Conservation (phyloP, 164 flowering plant genomes). For the Umbilicus rupestris region DNA sequence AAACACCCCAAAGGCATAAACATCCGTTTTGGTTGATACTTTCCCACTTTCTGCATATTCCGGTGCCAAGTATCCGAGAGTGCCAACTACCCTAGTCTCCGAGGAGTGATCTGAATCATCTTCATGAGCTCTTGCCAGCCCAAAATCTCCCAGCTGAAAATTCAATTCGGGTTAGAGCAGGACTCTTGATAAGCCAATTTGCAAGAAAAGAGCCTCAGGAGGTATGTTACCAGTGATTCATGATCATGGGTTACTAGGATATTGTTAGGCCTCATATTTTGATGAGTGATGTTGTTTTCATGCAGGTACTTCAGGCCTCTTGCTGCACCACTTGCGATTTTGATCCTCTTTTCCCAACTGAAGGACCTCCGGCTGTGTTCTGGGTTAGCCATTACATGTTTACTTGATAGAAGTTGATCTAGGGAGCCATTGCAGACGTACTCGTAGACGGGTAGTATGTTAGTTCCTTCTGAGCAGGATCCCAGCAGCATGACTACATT, state of each 20-base stretch:
- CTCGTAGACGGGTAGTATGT: conserved; percentile 50
- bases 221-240: conserved; percentile 41
- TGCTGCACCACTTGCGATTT: conserved; percentile 55
- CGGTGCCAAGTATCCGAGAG: conserved; percentile 67
- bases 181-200: background rate
- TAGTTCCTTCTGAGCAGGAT: conserved; percentile 44
- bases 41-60: conserved; percentile 68
- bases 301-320: conserved; percentile 53
- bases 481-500: conserved; percentile 58
- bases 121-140: conserved; percentile 49
- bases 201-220: background rate
- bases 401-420: conserved; percentile 47
- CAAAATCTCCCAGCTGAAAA: conserved; percentile 67
- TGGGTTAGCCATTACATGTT: conserved; percentile 16
- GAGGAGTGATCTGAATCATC: conserved; percentile 30
- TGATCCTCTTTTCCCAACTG: conserved; percentile 50
- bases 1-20: conserved; percentile 64
- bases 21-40: conserved; percentile 59
- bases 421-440: conserved; percentile 54
- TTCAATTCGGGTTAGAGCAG: background rate
- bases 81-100: conserved; percentile 51
- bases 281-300: conserved; percentile 47
- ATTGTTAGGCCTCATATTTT: conserved; percentile 67
- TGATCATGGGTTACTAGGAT: conserved; percentile 61
- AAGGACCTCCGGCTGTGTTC: conserved; percentile 26